Evolutionary conservation across 2,329 filamentous ascomycete species (phyloP).

Genomic region (Samsoniella hepiali): DNA sequence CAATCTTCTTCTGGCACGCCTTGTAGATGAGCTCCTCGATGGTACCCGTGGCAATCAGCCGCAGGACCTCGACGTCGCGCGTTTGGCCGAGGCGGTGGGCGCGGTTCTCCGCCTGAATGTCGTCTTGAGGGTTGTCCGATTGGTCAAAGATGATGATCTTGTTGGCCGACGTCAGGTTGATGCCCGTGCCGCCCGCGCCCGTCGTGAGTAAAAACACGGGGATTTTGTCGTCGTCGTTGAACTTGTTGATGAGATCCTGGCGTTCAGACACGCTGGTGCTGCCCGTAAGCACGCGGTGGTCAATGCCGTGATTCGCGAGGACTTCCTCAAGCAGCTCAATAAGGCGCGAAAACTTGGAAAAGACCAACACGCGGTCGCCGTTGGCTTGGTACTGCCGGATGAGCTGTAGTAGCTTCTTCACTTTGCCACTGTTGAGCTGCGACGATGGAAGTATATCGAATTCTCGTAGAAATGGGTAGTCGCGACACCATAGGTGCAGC

Average conservation of each 20-base stretch:
- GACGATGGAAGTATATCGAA: constrained; percentile 53
- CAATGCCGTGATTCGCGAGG: constrained; percentile 67
- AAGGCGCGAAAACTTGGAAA: constrained; percentile 89
- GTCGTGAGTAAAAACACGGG: constrained; percentile 92
- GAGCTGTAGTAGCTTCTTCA: constrained; percentile 74
- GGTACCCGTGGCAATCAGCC: constrained; percentile 74
- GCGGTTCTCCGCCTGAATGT: constrained; percentile 96
- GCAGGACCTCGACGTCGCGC: constrained; percentile 83
- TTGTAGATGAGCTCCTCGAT: constrained; percentile 93
- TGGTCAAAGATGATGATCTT: constrained; percentile 98
- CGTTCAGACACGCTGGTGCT: constrained; percentile 76
- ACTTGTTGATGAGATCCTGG: constrained; percentile 84
- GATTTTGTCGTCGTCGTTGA: constrained; percentile 71
- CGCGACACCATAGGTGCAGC: constrained; percentile 62
- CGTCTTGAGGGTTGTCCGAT: constrained; percentile 96
- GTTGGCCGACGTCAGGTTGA: constrained; percentile 93
- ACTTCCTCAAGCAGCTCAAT: constrained; percentile 88
- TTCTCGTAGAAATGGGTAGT: constrained; percentile 52
- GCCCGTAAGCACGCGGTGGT: constrained; percentile 84
- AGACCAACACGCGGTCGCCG: constrained; percentile 84
- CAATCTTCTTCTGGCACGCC: constrained; percentile 88
- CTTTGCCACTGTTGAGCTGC: constrained; percentile 72
- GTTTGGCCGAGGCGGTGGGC: constrained; percentile 93
- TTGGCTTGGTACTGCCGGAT: constrained; percentile 70
- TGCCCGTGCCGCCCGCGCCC: constrained; percentile 91